A percentile compares a stretch with the other conserved stretches of the same genome.
phyloP scores from a whole-genome alignment of 371 early-diverging fungal genomes.

The Blakeslea trispora region DNA sequence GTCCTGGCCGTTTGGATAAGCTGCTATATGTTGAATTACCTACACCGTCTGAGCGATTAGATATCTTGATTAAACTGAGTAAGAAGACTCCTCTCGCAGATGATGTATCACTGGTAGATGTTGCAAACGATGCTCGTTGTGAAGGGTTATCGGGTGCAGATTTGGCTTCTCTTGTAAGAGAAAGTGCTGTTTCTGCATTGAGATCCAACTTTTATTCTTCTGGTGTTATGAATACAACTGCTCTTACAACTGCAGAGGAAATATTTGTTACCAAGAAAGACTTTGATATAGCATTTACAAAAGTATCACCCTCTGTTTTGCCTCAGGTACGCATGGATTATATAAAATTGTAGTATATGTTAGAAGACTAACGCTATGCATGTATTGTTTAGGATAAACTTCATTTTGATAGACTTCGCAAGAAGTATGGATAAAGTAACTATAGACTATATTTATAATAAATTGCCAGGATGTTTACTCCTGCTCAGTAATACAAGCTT shows the following conservation, averaged over 20 bases:
- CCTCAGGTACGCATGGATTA: constrained; percentile 50
- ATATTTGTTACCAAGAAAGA: constrained; percentile 69
- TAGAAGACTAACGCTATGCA: not conserved
- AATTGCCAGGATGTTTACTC: not conserved
- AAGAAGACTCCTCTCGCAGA: constrained; percentile 77
- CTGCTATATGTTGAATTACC: constrained; percentile 96
- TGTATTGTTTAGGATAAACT: constrained; percentile 26
- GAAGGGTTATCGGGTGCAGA: constrained; percentile 95
- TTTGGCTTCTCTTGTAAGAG: constrained; percentile 88
- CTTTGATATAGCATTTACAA: constrained; percentile 81
- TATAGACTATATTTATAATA: not conserved
- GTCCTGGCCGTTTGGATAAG: constrained; percentile 99
- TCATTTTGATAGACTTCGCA: constrained; percentile 32
- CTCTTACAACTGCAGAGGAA: constrained; percentile 22
- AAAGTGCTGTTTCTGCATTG: constrained; percentile 87
- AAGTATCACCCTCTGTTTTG: constrained; percentile 84
- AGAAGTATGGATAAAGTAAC: constrained; percentile 33
- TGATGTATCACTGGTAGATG: constrained; percentile 67
- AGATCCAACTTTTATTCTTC: constrained; percentile 58
- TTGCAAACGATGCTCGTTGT: constrained; percentile 77
- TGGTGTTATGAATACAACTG: constrained; percentile 25
- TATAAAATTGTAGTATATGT: not conserved
- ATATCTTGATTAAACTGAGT: constrained; percentile 86
- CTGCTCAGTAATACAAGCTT: not conserved
- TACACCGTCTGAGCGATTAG: constrained; percentile 76